Percentiles rank a stretch among this genome's conserved stretches.
Conservation (phyloP, 2,329 filamentous ascomycete genomes). For the Huntiella abstrusa region DNA sequence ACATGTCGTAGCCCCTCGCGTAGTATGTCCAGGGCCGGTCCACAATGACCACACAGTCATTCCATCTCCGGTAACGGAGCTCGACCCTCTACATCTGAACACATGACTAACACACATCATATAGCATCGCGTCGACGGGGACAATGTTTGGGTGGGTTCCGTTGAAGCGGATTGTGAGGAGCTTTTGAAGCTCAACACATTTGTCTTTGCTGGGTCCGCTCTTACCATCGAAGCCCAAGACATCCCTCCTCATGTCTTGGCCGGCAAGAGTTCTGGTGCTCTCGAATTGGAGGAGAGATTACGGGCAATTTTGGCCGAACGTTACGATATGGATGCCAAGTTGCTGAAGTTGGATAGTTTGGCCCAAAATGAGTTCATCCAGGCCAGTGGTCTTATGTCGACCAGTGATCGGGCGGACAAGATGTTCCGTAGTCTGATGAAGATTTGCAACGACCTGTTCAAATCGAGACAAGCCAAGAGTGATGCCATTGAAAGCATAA, state of each 20-base stretch:
- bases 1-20: not conserved
- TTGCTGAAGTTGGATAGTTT: conserved; percentile 70
- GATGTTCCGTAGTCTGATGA: conserved; percentile 83
- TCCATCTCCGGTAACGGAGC: not conserved
- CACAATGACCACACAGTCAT: no score
- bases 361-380: conserved; percentile 50
- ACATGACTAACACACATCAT: conserved; percentile 44
- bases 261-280: conserved; percentile 28
- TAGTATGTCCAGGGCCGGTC: no score
- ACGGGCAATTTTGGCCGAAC: conserved; percentile 48
- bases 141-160: conserved; percentile 49
- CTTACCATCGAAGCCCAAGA: conserved; percentile 21
- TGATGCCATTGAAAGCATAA: conserved; percentile 64
- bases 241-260: not conserved
- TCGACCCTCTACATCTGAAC: not conserved
- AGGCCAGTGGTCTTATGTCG: conserved; percentile 57
- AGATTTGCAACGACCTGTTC: conserved; percentile 63
- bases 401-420: conserved; percentile 56
- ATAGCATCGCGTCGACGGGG: conserved; percentile 43
- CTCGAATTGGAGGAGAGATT: conserved; percentile 50
- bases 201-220: conserved; percentile 44
- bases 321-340: conserved; percentile 55
- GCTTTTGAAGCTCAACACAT: conserved; percentile 49
- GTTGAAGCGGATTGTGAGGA: conserved; percentile 44
- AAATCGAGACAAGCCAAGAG: conserved; percentile 51